Evolutionary conservation across 192 early-diverging fungal species (phyloP).

Genomic region (Entomortierella chlamydospora): DNA sequence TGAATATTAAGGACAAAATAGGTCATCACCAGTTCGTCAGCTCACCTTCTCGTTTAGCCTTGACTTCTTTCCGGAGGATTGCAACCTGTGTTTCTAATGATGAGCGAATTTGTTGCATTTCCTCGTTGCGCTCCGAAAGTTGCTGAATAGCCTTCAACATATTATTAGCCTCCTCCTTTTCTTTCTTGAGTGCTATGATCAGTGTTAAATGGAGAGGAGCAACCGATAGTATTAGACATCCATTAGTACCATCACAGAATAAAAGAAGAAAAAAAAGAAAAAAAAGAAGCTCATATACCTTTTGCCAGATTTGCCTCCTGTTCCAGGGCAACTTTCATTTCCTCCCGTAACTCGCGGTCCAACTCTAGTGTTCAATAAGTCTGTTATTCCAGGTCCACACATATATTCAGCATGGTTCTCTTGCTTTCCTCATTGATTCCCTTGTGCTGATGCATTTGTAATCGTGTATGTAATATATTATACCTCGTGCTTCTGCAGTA

Average conservation of each 20-base stretch:
- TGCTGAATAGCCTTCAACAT: conserved; percentile 56
- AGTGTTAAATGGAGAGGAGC: background rate
- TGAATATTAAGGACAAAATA: background rate
- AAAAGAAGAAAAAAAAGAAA: too few relatives aligned
- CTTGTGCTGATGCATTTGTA: too few relatives aligned
- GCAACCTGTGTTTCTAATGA: conserved; percentile 54
- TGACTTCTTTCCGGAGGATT: conserved; percentile 61
- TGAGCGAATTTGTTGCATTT: conserved; percentile 40
- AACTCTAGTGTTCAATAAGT: background rate
- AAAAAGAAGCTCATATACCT: too few relatives aligned
- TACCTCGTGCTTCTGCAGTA: conserved; percentile 31
- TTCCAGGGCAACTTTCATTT: conserved; percentile 15
- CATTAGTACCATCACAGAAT: too few relatives aligned
- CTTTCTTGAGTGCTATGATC: conserved; percentile 58
- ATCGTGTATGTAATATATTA: background rate
- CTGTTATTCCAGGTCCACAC: too few relatives aligned
- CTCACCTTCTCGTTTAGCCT: conserved; percentile 58
- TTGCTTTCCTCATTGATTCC: too few relatives aligned
- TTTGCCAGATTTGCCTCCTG: conserved; percentile 20
- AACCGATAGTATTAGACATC: background rate
- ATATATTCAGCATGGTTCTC: too few relatives aligned
- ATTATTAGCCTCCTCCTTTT: conserved; percentile 58
- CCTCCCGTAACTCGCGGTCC: conserved; percentile 32
- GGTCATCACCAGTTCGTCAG: background rate
- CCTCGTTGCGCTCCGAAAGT: conserved; percentile 56